phyloP scores from a whole-genome alignment of 306 rosid genomes.

The Inga laurina region DNA sequence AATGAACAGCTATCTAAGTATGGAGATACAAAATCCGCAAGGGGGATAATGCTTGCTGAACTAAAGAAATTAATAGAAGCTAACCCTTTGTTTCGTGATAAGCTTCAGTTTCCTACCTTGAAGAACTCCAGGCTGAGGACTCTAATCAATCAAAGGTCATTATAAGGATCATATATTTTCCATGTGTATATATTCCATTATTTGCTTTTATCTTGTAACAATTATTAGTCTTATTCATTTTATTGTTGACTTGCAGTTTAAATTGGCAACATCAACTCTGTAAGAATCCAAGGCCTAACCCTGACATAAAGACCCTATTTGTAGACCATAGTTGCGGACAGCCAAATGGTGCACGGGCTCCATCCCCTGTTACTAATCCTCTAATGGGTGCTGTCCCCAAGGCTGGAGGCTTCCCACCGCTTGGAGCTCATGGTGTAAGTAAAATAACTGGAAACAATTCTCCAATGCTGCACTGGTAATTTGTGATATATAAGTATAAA shows the following conservation, averaged over 20 bases:
- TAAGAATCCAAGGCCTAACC: slow-evolving; percentile 96
- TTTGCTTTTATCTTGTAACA: slow-evolving; percentile 11
- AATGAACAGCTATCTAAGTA: slow-evolving; percentile 98
- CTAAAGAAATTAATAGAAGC: slow-evolving; percentile 96
- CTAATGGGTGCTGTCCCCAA: slow-evolving; percentile 92
- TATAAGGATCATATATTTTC: slow-evolving; percentile 19
- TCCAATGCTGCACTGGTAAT: slow-evolving; percentile 5
- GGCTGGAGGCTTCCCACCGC: slow-evolving; percentile 90
- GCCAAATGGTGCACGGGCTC: slow-evolving; percentile 99
- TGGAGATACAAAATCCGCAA: slow-evolving; percentile 97
- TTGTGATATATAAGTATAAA: slow-evolving; percentile 13
- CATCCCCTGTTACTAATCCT: slow-evolving; percentile 98
- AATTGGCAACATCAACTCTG: slow-evolving; percentile 99
- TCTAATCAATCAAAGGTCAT: slow-evolving; percentile 93
- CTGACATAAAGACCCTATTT: slow-evolving; percentile 97
- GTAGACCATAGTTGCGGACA: slow-evolving; percentile 98
- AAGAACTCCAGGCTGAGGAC: slow-evolving; percentile 97
- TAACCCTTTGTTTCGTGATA: slow-evolving; percentile 96
- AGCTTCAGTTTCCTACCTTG: slow-evolving; percentile 94
- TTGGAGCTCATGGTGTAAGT: slow-evolving; percentile 97
- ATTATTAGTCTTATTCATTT: slow-evolving; percentile 7
- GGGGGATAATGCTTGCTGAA: slow-evolving; percentile 98
- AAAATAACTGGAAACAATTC: slow-evolving; percentile 12
- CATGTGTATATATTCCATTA: slow-evolving; percentile 16
- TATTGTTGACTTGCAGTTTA: slow-evolving; percentile 64